Conservation (phyloP, 2,329 filamentous ascomycete species). For the Geosmithia putterillii region DNA sequence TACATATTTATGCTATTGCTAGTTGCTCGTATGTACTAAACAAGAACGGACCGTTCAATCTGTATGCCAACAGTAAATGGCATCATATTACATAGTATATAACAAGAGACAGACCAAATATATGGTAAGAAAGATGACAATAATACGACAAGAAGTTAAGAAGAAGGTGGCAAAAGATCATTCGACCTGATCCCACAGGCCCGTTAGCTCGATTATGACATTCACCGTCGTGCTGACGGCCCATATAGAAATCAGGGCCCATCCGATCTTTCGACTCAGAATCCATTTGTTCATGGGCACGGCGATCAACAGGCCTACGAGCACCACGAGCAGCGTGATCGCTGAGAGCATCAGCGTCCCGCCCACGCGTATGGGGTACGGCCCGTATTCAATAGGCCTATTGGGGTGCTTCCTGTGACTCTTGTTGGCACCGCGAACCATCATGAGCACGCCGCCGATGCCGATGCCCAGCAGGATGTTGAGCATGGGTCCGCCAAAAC, state of each 20-base stretch:
- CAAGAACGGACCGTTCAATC: no score
- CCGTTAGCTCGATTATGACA: slow-evolving; percentile 64
- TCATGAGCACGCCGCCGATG: slow-evolving; percentile 83
- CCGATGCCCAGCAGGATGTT: slow-evolving; percentile 94
- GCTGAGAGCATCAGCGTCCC: slow-evolving; percentile 78
- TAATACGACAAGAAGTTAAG: neutral
- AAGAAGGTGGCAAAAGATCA: slow-evolving; percentile 1
- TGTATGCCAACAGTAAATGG: no score
- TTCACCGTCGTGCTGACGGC: slow-evolving; percentile 67
- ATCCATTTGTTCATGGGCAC: slow-evolving; percentile 82
- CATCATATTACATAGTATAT: no score
- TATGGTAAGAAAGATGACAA: neutral
- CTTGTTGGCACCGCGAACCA: slow-evolving; percentile 55
- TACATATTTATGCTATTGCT: no score
- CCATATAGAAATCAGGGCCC: slow-evolving; percentile 72
- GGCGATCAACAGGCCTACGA: slow-evolving; percentile 64
- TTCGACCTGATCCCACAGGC: slow-evolving; percentile 27
- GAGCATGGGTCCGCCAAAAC: slow-evolving; percentile 96
- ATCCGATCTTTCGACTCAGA: slow-evolving; percentile 73
- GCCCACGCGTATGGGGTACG: slow-evolving; percentile 75
- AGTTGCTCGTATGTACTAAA: no score
- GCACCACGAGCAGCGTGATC: slow-evolving; percentile 68
- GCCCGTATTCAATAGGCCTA: slow-evolving; percentile 51
- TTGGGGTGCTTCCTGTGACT: slow-evolving; percentile 56
- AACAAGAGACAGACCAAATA: neutral